Conservation (phyloP, 495 filamentous ascomycete genomes). For the Penicillium manginii region DNA sequence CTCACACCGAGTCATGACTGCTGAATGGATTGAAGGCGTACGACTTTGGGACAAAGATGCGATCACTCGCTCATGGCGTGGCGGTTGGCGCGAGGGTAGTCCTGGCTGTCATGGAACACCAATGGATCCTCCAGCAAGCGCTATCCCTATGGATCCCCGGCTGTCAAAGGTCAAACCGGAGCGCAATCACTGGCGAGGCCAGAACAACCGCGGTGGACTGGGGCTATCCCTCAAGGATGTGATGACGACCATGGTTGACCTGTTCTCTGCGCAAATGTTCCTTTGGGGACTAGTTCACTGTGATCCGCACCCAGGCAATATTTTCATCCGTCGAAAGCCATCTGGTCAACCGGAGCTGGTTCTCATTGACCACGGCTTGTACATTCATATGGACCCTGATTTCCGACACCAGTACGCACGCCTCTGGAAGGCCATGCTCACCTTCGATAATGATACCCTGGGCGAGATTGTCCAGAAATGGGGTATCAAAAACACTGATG, state of each 20-base stretch:
- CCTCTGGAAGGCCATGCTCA: slow-evolving; percentile 93
- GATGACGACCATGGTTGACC: slow-evolving; percentile 94
- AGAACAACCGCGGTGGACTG: slow-evolving; percentile 71
- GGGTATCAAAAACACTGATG: slow-evolving; percentile 86
- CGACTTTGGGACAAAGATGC: slow-evolving; percentile 86
- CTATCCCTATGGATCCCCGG: slow-evolving; percentile 36
- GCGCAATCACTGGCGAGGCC: slow-evolving; percentile 76
- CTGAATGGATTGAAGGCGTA: slow-evolving; percentile 96
- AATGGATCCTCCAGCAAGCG: slow-evolving; percentile 53
- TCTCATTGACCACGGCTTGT: slow-evolving; percentile 95
- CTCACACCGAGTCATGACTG: slow-evolving; percentile 85
- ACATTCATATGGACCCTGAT: slow-evolving; percentile 82
- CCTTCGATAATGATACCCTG: slow-evolving; percentile 87
- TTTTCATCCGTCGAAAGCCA: slow-evolving; percentile 87
- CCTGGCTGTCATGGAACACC: slow-evolving; percentile 74
- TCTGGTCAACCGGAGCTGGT: slow-evolving; percentile 84
- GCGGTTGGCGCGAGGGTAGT: slow-evolving; percentile 73
- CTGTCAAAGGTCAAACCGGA: slow-evolving; percentile 71
- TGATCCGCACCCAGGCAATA: slow-evolving; percentile 96
- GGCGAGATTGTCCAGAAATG: slow-evolving; percentile 69
- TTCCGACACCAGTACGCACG: slow-evolving; percentile 88
- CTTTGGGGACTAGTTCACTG: slow-evolving; percentile 93
- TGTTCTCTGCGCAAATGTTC: slow-evolving; percentile 97
- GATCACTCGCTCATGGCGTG: slow-evolving; percentile 73
- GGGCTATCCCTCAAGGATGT: slow-evolving; percentile 80